Evolutionary conservation across 2,329 filamentous ascomycete species (phyloP), one percentile per base, ranked within the genome.

Genomic region (Colletotrichum spaethianum): DNA sequence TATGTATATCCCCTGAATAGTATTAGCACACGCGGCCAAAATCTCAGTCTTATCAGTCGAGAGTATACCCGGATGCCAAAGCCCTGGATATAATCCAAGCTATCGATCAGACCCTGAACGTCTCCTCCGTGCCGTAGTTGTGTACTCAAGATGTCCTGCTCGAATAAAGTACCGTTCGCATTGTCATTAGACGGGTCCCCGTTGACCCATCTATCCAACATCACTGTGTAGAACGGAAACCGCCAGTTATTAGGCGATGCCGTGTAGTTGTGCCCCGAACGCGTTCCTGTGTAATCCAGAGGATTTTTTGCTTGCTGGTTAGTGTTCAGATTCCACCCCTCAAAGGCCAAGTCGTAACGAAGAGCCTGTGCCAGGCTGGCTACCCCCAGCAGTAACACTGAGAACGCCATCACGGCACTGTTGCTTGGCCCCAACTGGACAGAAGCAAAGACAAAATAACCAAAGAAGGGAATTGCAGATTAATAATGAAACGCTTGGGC

Each of bases 161-260:
- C 90, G 78, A 87, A 92, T 2, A 84, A 75, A 0, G 90, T 91
- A 3, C 84, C 86, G 77, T 92, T 92, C 46, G 86, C 85, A 75
- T 92, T 87, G 76, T 92, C 90, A 76, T 92, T 92, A 2, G 82
- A 83, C 8, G 90, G 90, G 74, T 92, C 87, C 26, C 90, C 90
- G 75, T 92, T 92, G 40, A 91, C 89, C 76, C 88, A 92, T 70
- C 89, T 83, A 78, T 92, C 90, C 12, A 91, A 79, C 76, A 91
- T 91, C 57, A 92, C 81, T 9, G 89, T 91, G 78, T 92, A 93
- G 76, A 92, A 89, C 0, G 91, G 91, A 73, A 92, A 86, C 36
- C 91, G 85, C 90, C 91, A 93, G 75, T 89, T 92, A 0, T 82
- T 78, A 1, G 90, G 90, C 28, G 90, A 92, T 0, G 83, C 81